Base-by-base conservation (phyloP, 75 land plant genomes). In the Sequoiadendron giganteum region DNA sequence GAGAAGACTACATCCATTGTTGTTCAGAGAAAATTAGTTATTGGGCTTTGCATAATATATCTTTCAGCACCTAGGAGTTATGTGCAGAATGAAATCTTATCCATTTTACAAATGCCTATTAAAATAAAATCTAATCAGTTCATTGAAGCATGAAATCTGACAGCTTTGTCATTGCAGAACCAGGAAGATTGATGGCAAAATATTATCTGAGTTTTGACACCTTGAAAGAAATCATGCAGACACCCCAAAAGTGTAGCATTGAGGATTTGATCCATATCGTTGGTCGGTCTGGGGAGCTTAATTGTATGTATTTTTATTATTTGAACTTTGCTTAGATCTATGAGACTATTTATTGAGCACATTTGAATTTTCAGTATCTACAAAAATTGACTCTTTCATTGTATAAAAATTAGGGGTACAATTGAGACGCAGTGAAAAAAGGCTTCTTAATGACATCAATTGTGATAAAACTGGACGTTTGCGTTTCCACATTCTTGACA, bases 151-250 rank as follows among this genome's bases (percentile, higher is more conserved):
- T 80, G 10, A 86, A 21, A 45, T 45, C 52, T 47, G 52, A 52
- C 58, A 54, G 28, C 47, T 85, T 72, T 56, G 34, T 83, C 21
- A 28, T 28, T 89, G 87, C 91, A 98, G 99, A 98, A 61, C 99
- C 99, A 79, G 99, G 99, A 91, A 90, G 87, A 83, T 79, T 98
- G 90, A 98, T 98, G 99, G 95, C 99, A 85, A 98, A 97, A 87
- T 98, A 96, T 84, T 98, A 98, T 84, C 85, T 98, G 90, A 95
- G 92, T 58, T 97, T 96, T 85, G 91, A 90, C 68, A 98, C 99
- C 4, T 96, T 98, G 99, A 98, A 98, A 87, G 85, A 84, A 88
- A 97, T 98, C 19, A 92, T 96, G 86, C 91, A 93, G 72, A 85
- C 92, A 18, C 93, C 94, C 21, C 86, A 70, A 52, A 91, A 89